phyloP scores from a whole-genome alignment of 2,329 filamentous ascomycete genomes.

The Colletotrichum cordylinicola region DNA sequence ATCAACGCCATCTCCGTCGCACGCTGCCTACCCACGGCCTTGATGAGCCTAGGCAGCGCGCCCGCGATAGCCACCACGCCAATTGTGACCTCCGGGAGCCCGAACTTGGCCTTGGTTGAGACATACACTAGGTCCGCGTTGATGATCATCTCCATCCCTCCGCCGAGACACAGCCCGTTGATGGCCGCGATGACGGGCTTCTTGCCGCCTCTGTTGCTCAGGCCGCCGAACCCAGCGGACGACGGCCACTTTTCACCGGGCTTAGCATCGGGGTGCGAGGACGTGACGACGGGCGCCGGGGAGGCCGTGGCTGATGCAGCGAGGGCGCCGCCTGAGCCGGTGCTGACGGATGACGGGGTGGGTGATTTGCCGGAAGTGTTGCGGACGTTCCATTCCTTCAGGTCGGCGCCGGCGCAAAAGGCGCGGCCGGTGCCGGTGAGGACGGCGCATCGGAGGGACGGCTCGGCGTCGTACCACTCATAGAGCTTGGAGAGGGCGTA shows the following conservation, averaged over 20 bases:
- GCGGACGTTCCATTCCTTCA: conserved; percentile 65
- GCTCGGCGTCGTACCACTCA: conserved; percentile 67
- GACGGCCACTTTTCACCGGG: conserved; percentile 12
- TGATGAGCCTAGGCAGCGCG: conserved; percentile 69
- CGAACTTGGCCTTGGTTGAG: conserved; percentile 62
- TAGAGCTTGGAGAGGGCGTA: conserved; percentile 49
- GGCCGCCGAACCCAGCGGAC: conserved; percentile 24
- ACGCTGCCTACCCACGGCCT: conserved; percentile 70
- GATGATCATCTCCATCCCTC: conserved; percentile 77
- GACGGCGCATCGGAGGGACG: conserved; percentile 64
- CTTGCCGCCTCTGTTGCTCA: conserved; percentile 70
- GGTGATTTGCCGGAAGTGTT: conserved; percentile 33
- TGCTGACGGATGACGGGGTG: not conserved
- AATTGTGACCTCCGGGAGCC: conserved; percentile 73
- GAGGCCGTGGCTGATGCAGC: not conserved
- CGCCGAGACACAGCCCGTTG: conserved; percentile 77
- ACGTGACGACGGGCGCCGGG: not conserved
- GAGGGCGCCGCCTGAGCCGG: not conserved
- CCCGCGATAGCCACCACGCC: conserved; percentile 77
- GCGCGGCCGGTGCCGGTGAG: conserved; percentile 68
- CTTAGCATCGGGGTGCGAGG: not conserved
- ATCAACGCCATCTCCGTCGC: conserved; percentile 75
- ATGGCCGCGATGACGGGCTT: conserved; percentile 81
- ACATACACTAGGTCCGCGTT: conserved; percentile 78
- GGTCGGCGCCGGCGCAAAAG: conserved; percentile 73